Base-by-base conservation (phyloP, 148 eudicot species). In the Chenopodium formosanum region DNA sequence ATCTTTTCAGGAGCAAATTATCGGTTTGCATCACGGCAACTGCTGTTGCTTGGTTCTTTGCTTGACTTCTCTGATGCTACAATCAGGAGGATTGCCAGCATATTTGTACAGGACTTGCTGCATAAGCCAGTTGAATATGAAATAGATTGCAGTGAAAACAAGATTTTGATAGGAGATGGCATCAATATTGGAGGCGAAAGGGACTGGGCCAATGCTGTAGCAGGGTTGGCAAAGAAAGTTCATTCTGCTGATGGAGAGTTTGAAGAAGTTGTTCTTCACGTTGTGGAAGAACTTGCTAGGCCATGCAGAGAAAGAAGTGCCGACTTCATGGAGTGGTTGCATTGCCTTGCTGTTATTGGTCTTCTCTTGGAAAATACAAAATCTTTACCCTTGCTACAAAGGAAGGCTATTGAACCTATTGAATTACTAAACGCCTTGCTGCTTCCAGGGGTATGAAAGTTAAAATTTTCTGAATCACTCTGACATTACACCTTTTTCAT, bases 241-340 rank as follows among this genome's bases (percentile, higher is more conserved):
- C 91, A 96, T 88, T 86, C 97, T 52, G 90, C 92, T 78, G 87
- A 86, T 53, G 97, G 98, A 79, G 99, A 96, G 86, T 94, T 96
- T 89, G 99, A 91, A 88, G 97, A 96, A 86, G 92, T 91, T 80
- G 82, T 88, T 81, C 83, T 94, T 53, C 79, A 86, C 40, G 89
- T 92, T 78, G 79, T 94, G 62, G 98, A 87, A 80, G 93, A 91
- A 88, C 95, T 96, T 82, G 99, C 93, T 68, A 81, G 71, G 81
- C 95, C 98, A 63, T 96, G 99, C 88, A 90, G 99, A 77, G 99
- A 96, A 85, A 91, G 99, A 85, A 90, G 94, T 67, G 99, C 99
- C 29, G 95, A 94, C 76, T 90, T 87, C 83, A 80, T 85, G 81
- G 92, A 92, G 85, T 96, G 98, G 99, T 87, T 94, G 89, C 99